Evolutionary conservation across 2,329 filamentous ascomycete species (phyloP), one percentile per base, ranked within the genome.

Genomic region (Dactylonectria estremocensis): DNA sequence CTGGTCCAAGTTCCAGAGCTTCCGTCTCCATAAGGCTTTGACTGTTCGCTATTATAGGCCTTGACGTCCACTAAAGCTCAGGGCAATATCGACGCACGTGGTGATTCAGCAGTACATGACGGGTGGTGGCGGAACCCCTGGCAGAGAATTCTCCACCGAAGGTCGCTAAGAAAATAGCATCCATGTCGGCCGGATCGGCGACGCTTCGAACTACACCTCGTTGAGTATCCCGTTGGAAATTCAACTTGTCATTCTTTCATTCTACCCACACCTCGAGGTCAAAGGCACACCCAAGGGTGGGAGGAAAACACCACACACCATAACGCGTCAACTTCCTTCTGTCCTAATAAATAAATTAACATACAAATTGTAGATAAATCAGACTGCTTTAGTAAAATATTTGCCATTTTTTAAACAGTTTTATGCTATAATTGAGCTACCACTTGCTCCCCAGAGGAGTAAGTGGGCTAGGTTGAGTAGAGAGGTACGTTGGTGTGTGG

Each of bases 61-160:
- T 61, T 56, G 60, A 57, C 37, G 49, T 69, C 64, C 66, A 64
- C 69, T 72, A 64, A 59, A 70, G 70, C 73, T 68, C 71, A 75
- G 71, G 63, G 40, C 73, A 69, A 18, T 22, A 49, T n/a, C 16
- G 54, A 61, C 60, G 67, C 72, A 74, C 72, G 72, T 74, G 72
- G 71, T 45, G 61, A 37, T 53, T 55, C 54, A 52, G 61, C 46
- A 31, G 33, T 48, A 45, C 43, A 40, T 59, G 68, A 64, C 54
- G 61, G 64, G 63, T 67, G 68, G 67, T 56, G 66, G 61, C 28
- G 37, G 14, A 20, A 43, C 46, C 57, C 63, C 57, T 66, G 67
- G 62, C 57, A 61, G 68, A 56, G 66, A 63, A 66, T 43, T 69
- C 55, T 59, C 63, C 67, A 53, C 59, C 60, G 64, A 58, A 66